Evolutionary conservation across 805 yeast genomes (phyloP), one percentile per base, ranked within the genome.

Genomic region (Lipomyces mesembrius): DNA sequence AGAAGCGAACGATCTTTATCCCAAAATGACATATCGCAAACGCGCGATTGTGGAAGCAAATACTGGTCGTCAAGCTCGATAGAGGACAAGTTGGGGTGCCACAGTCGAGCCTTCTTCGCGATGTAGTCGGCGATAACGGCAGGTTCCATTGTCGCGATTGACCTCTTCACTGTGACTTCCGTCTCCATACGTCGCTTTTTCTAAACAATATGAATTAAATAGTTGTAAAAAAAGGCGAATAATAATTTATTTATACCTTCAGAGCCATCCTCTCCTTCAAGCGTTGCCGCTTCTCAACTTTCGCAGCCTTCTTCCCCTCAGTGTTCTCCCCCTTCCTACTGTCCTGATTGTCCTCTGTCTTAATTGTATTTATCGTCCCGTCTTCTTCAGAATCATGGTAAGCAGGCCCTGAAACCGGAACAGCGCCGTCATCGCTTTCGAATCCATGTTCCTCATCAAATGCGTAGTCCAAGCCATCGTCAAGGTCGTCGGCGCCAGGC

Each of bases 401-500:
- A 4, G 22, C 63, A 20, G 62, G 66, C 17, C 46, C 57, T 20
- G 53, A 27, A 17, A 34, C 22, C 59, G 35, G 58, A 29, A 56
- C 57, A 2, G 34, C 66, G 8, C 57, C 64, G 52, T 32, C 63
- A 27, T 46, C 65, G 55, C 59, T 49, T 6, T 37, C 58, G 20
- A 51, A 49, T 14, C 53, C 62, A 8, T 29, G 5, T 29, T 56
- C 60, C 55, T 61, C 68, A 27, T 67, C 66, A 25, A 64, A 20
- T 2, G 54, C 54, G 39, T 69, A 69, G n/a, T 59, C 64, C n/a
- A 69, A 58, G 34, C 71, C 72, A 49, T 69, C 72, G 27, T 69
- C 72, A 17, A 69, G 62, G 35, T 68, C 71, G 37, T 69, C 71
- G 1, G 57, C 72, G 7, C 53, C 67, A 11, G 49, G 20, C n/a